Conservation (phyloP, 2,329 filamentous ascomycete genomes). For the Ascochyta pisi region DNA sequence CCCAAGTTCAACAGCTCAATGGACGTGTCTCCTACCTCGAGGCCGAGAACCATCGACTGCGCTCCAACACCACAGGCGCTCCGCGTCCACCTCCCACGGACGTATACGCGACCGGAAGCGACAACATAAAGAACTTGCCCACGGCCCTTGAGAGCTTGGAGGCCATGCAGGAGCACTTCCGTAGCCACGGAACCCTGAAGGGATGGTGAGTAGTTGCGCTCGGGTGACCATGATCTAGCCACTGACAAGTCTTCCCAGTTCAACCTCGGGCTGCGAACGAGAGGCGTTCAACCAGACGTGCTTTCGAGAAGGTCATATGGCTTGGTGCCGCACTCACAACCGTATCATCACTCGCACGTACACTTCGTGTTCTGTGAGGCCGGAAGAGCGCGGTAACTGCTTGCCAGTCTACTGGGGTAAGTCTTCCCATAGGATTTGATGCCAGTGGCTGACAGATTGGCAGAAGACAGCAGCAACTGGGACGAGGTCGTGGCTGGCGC, state of each 20-base stretch:
- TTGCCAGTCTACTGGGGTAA: constrained; percentile 3
- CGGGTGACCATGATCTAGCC: too few relatives aligned
- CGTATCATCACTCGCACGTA: constrained; percentile 3
- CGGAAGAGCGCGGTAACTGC: constrained; percentile 1
- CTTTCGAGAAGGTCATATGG: constrained; percentile 9
- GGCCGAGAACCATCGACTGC: background rate
- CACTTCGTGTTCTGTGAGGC: background rate
- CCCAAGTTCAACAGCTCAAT: background rate
- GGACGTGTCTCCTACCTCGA: background rate
- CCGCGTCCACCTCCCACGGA: background rate
- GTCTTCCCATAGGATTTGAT: background rate
- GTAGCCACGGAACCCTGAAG: background rate
- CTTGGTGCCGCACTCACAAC: constrained; percentile 4
- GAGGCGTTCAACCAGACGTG: constrained; percentile 1
- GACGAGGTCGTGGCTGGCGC: background rate
- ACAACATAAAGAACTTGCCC: background rate
- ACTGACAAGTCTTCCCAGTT: background rate
- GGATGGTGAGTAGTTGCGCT: background rate
- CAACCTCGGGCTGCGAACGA: background rate
- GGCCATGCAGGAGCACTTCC: background rate
- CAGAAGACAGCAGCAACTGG: constrained; percentile 1
- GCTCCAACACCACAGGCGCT: background rate
- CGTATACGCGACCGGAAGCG: background rate
- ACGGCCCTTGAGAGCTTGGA: background rate
- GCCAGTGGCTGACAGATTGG: background rate